Percentiles rank a stretch among this genome's conserved stretches.
phyloP scores from a whole-genome alignment of 805 yeast species.

The Metschnikowia colocasiae region DNA sequence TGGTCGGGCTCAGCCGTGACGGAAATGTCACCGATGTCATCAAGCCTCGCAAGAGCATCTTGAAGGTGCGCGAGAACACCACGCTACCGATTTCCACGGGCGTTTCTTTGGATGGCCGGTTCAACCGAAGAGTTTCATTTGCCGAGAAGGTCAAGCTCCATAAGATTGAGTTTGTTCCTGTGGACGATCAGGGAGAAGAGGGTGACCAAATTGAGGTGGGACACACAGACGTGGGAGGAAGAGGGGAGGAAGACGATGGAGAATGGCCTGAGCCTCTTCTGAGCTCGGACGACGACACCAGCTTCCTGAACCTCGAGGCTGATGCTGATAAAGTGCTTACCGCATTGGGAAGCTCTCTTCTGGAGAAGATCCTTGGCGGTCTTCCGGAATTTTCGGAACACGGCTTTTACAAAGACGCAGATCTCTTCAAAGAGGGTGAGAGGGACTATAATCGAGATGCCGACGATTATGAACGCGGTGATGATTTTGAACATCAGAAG shows the following conservation, averaged over 20 bases:
- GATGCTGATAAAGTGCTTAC: constrained; percentile 18
- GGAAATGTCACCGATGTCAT: constrained; percentile 5
- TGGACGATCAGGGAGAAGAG: background rate
- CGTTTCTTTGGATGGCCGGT: background rate
- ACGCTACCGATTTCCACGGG: constrained; percentile 11
- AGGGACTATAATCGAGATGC: no score
- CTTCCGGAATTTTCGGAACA: constrained; percentile 6
- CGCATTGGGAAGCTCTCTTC: constrained; percentile 6
- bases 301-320: constrained; percentile 17
- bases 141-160: constrained; percentile 73
- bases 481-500: no score
- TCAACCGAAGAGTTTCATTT: constrained; percentile 62
- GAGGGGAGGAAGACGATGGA: background rate
- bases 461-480: no score
- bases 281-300: constrained; percentile 11
- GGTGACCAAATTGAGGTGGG: background rate
- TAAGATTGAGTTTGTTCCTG: constrained; percentile 42
- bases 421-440: no score
- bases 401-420: constrained; percentile 2
- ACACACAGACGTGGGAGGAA: no score
- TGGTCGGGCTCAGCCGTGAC: constrained; percentile 1
- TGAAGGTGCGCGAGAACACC: constrained; percentile 14
- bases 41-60: constrained; percentile 14
- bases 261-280: constrained; percentile 3
- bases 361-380: constrained; percentile 6